Conservation (phyloP, 306 rosid species). For the Bauhinia variegata region DNA sequence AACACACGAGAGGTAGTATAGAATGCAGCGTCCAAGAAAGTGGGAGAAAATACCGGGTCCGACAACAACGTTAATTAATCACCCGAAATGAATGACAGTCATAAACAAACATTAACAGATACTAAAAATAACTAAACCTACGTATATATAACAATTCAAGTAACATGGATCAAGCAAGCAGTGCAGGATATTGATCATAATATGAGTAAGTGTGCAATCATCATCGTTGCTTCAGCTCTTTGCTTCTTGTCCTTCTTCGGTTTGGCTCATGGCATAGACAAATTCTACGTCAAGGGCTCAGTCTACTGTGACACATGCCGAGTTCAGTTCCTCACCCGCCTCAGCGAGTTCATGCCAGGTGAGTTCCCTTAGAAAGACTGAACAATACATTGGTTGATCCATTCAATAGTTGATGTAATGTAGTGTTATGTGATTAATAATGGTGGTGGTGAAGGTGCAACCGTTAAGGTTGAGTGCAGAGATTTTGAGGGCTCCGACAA, state of each 20-base stretch:
- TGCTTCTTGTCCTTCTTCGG: conserved; percentile 61
- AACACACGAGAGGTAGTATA: too few species aligned
- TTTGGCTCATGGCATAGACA: background rate
- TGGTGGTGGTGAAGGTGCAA: conserved; percentile 66
- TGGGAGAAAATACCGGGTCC: too few species aligned
- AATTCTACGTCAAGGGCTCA: conserved; percentile 53
- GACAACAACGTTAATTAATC: background rate
- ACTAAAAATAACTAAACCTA: conserved; percentile 3
- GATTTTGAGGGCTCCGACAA: conserved; percentile 27
- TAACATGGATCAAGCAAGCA: background rate
- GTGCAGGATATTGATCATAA: conserved; percentile 12
- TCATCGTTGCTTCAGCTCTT: conserved; percentile 51
- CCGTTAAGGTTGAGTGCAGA: conserved; percentile 57
- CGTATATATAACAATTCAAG: background rate
- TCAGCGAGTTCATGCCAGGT: conserved; percentile 40
- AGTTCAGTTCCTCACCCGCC: conserved; percentile 54
- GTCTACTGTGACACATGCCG: conserved; percentile 94
- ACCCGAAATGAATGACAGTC: conserved; percentile 24
- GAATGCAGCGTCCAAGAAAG: too few species aligned
- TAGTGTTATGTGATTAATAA: too few species aligned
- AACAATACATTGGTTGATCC: too few species aligned
- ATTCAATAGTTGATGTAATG: too few species aligned
- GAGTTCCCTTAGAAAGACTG: too few species aligned
- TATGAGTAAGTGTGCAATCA: conserved; percentile 60
- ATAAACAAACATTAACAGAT: background rate